Evolutionary conservation across 257 asterid species (phyloP), one percentile per base, ranked within the genome.

Genomic region (Cinchona pubescens): DNA sequence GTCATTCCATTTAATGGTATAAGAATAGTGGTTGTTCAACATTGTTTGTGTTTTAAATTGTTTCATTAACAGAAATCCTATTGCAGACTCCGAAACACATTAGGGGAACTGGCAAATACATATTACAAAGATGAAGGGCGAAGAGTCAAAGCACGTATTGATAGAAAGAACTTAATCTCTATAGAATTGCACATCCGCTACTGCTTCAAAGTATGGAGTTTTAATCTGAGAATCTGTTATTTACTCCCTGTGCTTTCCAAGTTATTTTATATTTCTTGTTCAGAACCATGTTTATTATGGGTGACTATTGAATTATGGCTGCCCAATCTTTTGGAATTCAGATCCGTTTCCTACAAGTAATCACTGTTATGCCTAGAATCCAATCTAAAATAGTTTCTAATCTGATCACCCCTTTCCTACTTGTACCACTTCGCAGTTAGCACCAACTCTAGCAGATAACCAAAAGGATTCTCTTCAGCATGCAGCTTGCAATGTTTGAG

Each of bases 81-180:
- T 74, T 82, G 86, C 92, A 95, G 97, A 90, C 88, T 92, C 53
- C 87, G 88, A 70, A 86, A 76, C 78, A 78, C 86, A 67, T 83
- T 91, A 76, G 87, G 86, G 25, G 99, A 95, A 77, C 84, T 92
- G 76, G 89, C 97, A 70, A 88, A 74, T 86, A 51, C 78, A 69
- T 92, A 87, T 84, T 95, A 95, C 76, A 90, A 84, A 85, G 99
- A 95, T 48, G 99, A 95, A 87, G 95, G 96, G 37, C 88, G 94
- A 67, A 85, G 91, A 85, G 78, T 91, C 73, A 95, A 90, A 88
- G 78, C 86, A 72, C 96, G 96, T 1, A 78, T 92, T 70, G 99
- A 95, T 73, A 91, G 69, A 90, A 95, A 88, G 84, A 91, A 72
- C 77, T 83, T 82, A 78, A 77, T 83, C 82, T 86, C 98, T 32